phyloP scores from a whole-genome alignment of 805 yeast species.

The Hanseniaspora meyeri region DNA sequence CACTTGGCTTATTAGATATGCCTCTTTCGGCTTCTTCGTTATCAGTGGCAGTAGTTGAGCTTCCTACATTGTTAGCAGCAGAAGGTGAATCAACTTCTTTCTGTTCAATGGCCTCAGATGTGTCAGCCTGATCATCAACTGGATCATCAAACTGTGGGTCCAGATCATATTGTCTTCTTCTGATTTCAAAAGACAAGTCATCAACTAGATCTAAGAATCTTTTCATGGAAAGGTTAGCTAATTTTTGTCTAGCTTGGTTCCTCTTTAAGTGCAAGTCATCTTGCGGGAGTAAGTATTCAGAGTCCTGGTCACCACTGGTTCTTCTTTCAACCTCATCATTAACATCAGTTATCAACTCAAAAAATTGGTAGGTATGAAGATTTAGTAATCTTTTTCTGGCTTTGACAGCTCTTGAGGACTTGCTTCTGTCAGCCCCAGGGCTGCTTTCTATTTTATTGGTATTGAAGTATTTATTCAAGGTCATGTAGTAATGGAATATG shows the following conservation, averaged over 20 bases:
- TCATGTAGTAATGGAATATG: slow-evolving; percentile 9
- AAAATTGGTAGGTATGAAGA: slow-evolving; percentile 69
- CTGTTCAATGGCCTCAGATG: background rate
- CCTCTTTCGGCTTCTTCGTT: background rate
- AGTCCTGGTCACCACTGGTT: slow-evolving; percentile 42
- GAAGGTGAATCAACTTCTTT: background rate
- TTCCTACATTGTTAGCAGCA: background rate
- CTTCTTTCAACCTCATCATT: slow-evolving; percentile 84
- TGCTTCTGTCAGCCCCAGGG: slow-evolving; percentile 21
- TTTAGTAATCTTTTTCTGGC: slow-evolving; percentile 78
- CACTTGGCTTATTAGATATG: slow-evolving; percentile 1
- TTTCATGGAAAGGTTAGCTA: slow-evolving; percentile 67
- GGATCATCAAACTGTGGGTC: slow-evolving; percentile 15
- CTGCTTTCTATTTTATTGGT: background rate
- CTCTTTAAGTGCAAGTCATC: slow-evolving; percentile 78
- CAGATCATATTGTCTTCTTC: slow-evolving; percentile 51
- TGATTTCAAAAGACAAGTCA: slow-evolving; percentile 79
- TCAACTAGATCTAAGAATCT: slow-evolving; percentile 82
- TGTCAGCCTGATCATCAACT: background rate
- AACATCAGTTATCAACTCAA: slow-evolving; percentile 86
- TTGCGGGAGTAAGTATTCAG: slow-evolving; percentile 56
- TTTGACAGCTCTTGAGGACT: slow-evolving; percentile 48
- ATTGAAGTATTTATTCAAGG: slow-evolving; percentile 2
- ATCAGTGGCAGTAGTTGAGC: background rate
- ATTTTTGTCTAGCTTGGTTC: slow-evolving; percentile 86